These are phyloP conservation scores for Selaginella moellendorffii DNA, from an alignment of 75 land plant genomes.

Conservation along the genomic window DNA sequence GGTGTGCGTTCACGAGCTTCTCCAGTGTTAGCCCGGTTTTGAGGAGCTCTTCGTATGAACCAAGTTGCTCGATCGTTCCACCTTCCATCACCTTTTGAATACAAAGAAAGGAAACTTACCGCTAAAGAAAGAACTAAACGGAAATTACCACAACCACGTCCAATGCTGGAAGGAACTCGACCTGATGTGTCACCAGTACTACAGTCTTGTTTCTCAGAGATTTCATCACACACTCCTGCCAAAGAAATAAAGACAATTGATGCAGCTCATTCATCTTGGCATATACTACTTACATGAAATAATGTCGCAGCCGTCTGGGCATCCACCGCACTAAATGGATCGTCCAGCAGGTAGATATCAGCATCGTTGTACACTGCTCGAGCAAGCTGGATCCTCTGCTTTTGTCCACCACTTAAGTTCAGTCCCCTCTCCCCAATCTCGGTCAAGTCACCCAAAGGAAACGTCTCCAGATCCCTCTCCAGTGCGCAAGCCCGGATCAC, in stretches of 20 bases:
- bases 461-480: not conserved
- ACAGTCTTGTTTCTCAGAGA: not conserved
- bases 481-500: not conserved
- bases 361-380: not conserved
- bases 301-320: not conserved
- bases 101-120: not conserved
- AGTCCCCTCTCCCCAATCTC: not conserved
- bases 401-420: slow-evolving; percentile 1
- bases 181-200: not conserved
- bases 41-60: not conserved
- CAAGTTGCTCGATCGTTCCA: not conserved
- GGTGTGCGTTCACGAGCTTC: not conserved
- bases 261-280: not conserved
- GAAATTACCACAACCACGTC: not conserved
- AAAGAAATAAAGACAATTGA: not conserved
- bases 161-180: not conserved
- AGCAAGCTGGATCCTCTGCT: not conserved
- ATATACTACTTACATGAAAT: not conserved
- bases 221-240: not conserved
- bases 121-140: not conserved
- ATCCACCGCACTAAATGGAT: not conserved
- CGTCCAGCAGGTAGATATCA: not conserved
- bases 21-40: not conserved
- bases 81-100: not conserved
- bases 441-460: not conserved